Evolutionary conservation across 2,329 filamentous ascomycete species (phyloP).

Genomic region (Apiospora kogelbergensis): DNA sequence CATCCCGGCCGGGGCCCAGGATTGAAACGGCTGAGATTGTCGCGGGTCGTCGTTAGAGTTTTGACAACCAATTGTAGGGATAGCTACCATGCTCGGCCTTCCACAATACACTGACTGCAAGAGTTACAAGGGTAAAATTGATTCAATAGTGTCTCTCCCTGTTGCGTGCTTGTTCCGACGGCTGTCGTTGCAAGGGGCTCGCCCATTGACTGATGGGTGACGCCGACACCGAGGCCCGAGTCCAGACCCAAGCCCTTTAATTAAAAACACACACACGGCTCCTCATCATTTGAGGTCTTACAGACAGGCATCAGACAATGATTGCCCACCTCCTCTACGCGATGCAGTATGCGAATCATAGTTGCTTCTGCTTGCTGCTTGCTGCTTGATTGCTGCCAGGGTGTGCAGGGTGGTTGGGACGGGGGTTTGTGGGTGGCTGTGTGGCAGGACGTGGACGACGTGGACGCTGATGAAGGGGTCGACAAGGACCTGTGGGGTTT

Average conservation of each 20-base stretch:
- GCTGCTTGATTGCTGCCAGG: slow-evolving; percentile 15
- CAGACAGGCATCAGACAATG: slow-evolving; percentile 19
- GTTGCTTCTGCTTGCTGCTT: slow-evolving; percentile 35
- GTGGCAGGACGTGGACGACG: background rate
- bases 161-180: slow-evolving; percentile 1
- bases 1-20: background rate
- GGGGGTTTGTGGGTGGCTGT: slow-evolving; percentile 17
- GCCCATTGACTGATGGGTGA: slow-evolving; percentile 19
- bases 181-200: slow-evolving; percentile 13
- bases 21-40: background rate
- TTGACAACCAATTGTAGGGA: background rate
- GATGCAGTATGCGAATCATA: slow-evolving; percentile 40
- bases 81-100: background rate
- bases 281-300: slow-evolving; percentile 22
- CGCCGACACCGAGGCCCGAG: slow-evolving; percentile 18
- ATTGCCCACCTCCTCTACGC: slow-evolving; percentile 24
- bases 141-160: slow-evolving; percentile 1
- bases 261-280: slow-evolving; percentile 20
- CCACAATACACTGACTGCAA: background rate
- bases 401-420: background rate
- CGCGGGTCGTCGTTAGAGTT: slow-evolving; percentile 1
- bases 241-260: slow-evolving; percentile 23
- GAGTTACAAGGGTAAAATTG: background rate
- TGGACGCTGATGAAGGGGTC: background rate
- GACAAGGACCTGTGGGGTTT: background rate